Evolutionary conservation across 1,139 yeast species (phyloP), one percentile per base, ranked within the genome.

Genomic region (Geotrichum histeridarum): DNA sequence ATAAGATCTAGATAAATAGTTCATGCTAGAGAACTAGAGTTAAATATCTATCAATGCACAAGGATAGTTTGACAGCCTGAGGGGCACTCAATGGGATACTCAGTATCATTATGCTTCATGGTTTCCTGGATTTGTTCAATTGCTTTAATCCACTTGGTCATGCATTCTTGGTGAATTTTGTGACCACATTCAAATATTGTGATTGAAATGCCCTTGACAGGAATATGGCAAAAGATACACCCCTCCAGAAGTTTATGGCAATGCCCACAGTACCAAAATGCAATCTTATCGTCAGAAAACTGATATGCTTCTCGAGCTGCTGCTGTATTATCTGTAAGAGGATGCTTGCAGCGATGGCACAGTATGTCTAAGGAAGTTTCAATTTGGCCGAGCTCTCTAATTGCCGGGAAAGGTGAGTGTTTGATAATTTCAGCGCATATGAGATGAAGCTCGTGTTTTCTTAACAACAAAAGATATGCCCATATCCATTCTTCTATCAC

Each of bases 111-210:
- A 17, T 37, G 12, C 11, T 31, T 22, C 11, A 43, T 6, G 14
- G 49, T 36, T 17, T 51, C 50, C 11, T 38, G 38, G 14, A 41
- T 22, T 37, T 12, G 35, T 27, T 31, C 33, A 8, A 30, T 14
- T n/a, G 12, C n/a, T 31, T 42, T 47, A 64, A 86, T 83, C 98
- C 98, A 91, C 49, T 79, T 78, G 57, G 77, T 76, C 64, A 90
- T 74, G 71, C 99, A 93, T 3, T 82, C 82, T 64, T 82, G 82
- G 69, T 93, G 99, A 1, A 95, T 91, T 54, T 83, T 77, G 68
- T 93, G 98, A 0, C 97, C 97, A 73, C 98, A 93, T 47, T 74
- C 78, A 53, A 87, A 70, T 22, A 83, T 73, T n/a, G 81, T 81
- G 27, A 86, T 80, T 9, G 84, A 78, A 53, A 86, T 73, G 0